Evolutionary conservation across 768 basidiomycete species (phyloP).

Genomic region (Multifurca ochricompacta): DNA sequence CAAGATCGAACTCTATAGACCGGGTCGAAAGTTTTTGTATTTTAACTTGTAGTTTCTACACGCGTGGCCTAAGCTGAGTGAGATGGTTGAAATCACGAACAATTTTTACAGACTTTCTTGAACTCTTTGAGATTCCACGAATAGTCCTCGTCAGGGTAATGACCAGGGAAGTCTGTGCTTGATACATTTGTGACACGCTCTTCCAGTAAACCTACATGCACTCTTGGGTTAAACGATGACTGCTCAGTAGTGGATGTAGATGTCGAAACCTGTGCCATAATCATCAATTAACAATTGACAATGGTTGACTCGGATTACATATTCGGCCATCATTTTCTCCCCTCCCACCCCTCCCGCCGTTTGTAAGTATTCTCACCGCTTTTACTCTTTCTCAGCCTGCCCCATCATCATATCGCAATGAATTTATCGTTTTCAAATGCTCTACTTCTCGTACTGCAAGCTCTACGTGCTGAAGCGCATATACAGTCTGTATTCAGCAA

Average conservation of each 20-base stretch:
- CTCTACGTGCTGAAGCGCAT: not conserved
- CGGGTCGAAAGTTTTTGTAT: conserved; percentile 75
- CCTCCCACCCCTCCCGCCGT: too few species aligned
- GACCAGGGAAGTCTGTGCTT: conserved; percentile 86
- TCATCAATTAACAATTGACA: not conserved
- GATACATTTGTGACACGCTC: conserved; percentile 76
- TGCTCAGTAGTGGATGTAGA: conserved; percentile 2
- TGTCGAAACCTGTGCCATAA: conserved; percentile 12
- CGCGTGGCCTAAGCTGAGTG: conserved; percentile 28
- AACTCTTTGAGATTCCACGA: conserved; percentile 76
- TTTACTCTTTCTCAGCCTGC: not conserved
- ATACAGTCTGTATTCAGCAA: not conserved
- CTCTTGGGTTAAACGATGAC: conserved; percentile 36
- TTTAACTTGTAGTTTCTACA: conserved; percentile 64
- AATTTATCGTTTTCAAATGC: not conserved
- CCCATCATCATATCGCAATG: too few species aligned
- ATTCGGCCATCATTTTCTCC: not conserved
- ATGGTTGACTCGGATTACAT: not conserved
- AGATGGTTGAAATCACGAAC: not conserved
- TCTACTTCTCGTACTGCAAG: not conserved
- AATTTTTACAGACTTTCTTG: conserved; percentile 49
- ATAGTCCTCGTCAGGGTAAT: conserved; percentile 78
- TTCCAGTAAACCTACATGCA: conserved; percentile 60
- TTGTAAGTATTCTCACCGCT: not conserved
- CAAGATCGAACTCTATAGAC: conserved; percentile 88